Evolutionary conservation across 805 yeast genomes (phyloP), one percentile per base, ranked within the genome.

Genomic region (Hyphopichia homilentoma): DNA sequence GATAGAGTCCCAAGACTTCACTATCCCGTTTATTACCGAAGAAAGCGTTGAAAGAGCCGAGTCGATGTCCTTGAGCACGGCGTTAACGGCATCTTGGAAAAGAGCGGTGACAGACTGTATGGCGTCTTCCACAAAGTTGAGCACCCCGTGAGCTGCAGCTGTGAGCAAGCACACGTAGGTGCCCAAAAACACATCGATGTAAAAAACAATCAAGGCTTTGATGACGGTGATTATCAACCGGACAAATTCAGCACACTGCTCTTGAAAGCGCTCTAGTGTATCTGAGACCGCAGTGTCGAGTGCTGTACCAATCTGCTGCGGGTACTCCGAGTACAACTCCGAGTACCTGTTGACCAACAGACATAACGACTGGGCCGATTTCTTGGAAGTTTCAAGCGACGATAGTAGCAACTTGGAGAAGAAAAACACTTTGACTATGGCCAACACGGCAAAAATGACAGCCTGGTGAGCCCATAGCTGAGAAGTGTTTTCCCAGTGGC

Each of bases 81-180:
- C 59, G 47, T 89, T 87, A 2, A 87, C 84, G 14, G 68, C 58
- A 4, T 54, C 39, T n/a, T n/a, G n/a, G n/a, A n/a, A n/a, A 12
- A 26, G 29, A 9, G 29, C 51, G 6, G 88, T 67, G 1, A 86
- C 62, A 1, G 71, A 50, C 44, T 82, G 84, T 0, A 95, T 79
- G 1, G 86, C 75, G 48, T 84, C 82, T 1, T 84, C 53, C 0
- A 94, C 94, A 19, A 79, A 76, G 43, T 77, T 78, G 1, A 80
- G 81, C 0, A 84, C 72, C 3, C 89, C 85, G 46, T 77, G 80
- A 5, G 89, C 65, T 0, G 88, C 76, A 4, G 93, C 80, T 0
- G 84, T 76, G 9, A 87, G 53, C 9, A 93, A 63, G 55, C 98
- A 93, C 0, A 83, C 81, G 56, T 85, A 86, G 0, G 97, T 93